phyloP scores from a whole-genome alignment of 257 asterid species.

The Petunia secreta region DNA sequence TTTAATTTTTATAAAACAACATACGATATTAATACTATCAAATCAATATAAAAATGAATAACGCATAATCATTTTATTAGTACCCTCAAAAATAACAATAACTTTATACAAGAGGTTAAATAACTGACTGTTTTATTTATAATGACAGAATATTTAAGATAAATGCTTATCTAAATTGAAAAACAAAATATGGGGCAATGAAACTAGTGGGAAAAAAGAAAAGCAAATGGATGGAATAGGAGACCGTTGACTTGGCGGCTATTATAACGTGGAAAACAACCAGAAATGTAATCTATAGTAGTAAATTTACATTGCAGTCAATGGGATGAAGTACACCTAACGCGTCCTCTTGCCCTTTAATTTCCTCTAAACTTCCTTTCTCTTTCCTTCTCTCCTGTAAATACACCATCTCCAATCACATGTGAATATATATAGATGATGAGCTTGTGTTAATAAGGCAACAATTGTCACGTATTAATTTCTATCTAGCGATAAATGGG shows the following conservation, averaged over 20 bases:
- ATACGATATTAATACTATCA: too few relatives aligned
- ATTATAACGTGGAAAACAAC: not conserved
- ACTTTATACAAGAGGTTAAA: too few relatives aligned
- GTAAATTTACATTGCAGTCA: not conserved
- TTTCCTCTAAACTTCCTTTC: slow-evolving; percentile 1
- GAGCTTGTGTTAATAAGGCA: not conserved
- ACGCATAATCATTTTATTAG: too few relatives aligned
- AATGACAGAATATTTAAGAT: too few relatives aligned
- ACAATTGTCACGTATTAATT: too few relatives aligned
- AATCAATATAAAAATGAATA: too few relatives aligned
- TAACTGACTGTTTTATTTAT: too few relatives aligned
- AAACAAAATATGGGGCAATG: not conserved
- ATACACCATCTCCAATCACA: not conserved
- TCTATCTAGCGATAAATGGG: slow-evolving; percentile 36
- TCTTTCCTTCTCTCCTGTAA: slow-evolving; percentile 2
- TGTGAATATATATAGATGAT: not conserved
- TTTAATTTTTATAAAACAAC: too few relatives aligned
- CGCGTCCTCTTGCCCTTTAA: not conserved
- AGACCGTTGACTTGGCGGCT: slow-evolving; percentile 15
- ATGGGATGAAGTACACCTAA: not conserved
- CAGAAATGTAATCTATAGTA: not conserved
- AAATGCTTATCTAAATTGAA: too few relatives aligned
- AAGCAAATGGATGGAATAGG: not conserved
- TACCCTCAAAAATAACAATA: too few relatives aligned
- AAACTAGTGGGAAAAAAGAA: not conserved